Base-by-base conservation (phyloP, 305 asterid genomes). In the Fraxinus velutina region DNA sequence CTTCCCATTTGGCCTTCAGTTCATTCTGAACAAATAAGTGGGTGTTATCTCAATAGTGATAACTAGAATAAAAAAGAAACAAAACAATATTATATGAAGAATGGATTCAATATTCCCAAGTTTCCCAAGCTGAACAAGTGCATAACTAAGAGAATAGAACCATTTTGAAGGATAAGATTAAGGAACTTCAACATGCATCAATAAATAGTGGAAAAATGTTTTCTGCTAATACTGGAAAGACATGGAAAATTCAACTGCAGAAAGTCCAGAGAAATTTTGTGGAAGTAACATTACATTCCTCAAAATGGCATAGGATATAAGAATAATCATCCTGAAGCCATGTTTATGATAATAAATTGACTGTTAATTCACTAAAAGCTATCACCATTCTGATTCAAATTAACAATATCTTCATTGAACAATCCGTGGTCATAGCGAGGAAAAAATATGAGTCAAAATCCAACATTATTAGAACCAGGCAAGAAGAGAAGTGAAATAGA, bases 1-100 rank as follows among this genome's bases (percentile, higher is more conserved):
- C 83, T 85, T 92, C 97, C 95, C 93, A 93, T 85, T 88, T 94
- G 17, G 86, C 87, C 88, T 93, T 92, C 86, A 96, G 89, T 62
- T 91, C 93, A 84, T 55, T 79, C 98, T 94, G 92, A 62, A 81
- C 12, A 78, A 81, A 79, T n/a, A 74, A 79, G 1, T 42, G 39
- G 8, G 37, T 68, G 17, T 68, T 10, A 22, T 68, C 36, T 68
- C 37, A 68, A 17, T 55, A 50, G 21, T 68, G 39, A 68, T 29
- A 5, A 29, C 19, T 29, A 13, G 37, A 29, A 68, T 36, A 29
- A 66, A 13, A 27, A 0, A 29, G 34, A 27, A 68, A 24, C 37
- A 62, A 60, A 76, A 37, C 19, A 42, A 27, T 1, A 76, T 29
- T 37, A 68, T 30, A 68, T 13, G 12, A 29, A 55, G 36, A 29